Evolutionary conservation across 2,329 filamentous ascomycete genomes (phyloP).

Genomic region (Trichoderma endophyticum): DNA sequence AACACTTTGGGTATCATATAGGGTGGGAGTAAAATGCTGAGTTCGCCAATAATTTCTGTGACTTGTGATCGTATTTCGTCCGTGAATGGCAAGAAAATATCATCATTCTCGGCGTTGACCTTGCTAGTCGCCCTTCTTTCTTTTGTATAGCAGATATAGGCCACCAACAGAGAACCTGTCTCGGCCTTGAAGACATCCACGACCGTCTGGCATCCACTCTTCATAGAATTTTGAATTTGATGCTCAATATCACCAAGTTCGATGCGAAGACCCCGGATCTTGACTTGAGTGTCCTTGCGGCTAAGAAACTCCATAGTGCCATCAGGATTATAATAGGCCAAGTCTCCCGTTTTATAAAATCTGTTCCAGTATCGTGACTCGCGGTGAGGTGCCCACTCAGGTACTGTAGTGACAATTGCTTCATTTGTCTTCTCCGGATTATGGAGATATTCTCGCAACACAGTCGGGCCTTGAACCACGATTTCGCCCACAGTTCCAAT

Average conservation of each 20-base stretch:
- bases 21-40: neutral
- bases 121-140: neutral
- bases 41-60: neutral
- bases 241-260: slow-evolving; percentile 14
- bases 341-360: slow-evolving; percentile 12
- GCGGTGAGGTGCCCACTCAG: neutral
- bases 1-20: slow-evolving; percentile 13
- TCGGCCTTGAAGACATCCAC: slow-evolving; percentile 3
- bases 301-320: slow-evolving; percentile 6
- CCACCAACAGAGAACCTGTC: neutral
- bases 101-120: neutral
- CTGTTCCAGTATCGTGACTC: neutral
- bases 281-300: slow-evolving; percentile 9
- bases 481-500: slow-evolving; percentile 7
- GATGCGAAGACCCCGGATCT: neutral
- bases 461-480: slow-evolving; percentile 7
- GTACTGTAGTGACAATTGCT: neutral
- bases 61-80: slow-evolving; percentile 12
- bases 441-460: slow-evolving; percentile 26
- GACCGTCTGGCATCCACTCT: neutral
- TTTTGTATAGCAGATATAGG: slow-evolving; percentile 2
- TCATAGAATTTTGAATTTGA: neutral
- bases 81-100: slow-evolving; percentile 14
- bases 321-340: neutral
- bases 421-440: neutral